phyloP scores from a whole-genome alignment of 2,329 filamentous ascomycete species.

The Orbilia oligospora region DNA sequence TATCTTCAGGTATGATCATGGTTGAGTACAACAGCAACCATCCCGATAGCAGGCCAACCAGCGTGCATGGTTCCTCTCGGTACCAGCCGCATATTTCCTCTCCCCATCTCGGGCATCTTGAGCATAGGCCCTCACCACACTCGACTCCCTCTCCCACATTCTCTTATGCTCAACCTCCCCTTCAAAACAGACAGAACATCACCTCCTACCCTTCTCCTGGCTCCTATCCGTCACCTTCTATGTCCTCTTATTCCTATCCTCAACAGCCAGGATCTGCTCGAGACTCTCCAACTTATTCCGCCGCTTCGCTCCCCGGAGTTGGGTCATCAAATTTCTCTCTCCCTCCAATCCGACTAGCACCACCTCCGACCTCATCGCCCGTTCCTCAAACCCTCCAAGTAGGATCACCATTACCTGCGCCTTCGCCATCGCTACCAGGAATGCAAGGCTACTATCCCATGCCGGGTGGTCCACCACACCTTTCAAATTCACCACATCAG shows the following conservation, averaged over 20 bases:
- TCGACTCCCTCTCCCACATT: slow-evolving; percentile 64
- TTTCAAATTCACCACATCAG: slow-evolving; percentile 70
- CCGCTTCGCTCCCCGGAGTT: slow-evolving; percentile 68
- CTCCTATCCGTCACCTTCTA: slow-evolving; percentile 71
- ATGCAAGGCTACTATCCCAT: slow-evolving; percentile 72
- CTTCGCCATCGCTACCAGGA: slow-evolving; percentile 67
- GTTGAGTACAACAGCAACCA: slow-evolving; percentile 64
- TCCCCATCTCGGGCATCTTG: slow-evolving; percentile 64
- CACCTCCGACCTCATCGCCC: slow-evolving; percentile 68
- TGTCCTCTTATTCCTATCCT: slow-evolving; percentile 71
- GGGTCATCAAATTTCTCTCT: slow-evolving; percentile 70
- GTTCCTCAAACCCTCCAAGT: slow-evolving; percentile 68
- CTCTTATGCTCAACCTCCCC: slow-evolving; percentile 63
- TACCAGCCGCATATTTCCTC: slow-evolving; percentile 62
- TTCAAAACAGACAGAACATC: slow-evolving; percentile 63
- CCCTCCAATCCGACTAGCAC: slow-evolving; percentile 69
- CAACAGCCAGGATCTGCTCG: slow-evolving; percentile 64
- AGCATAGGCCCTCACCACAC: slow-evolving; percentile 64
- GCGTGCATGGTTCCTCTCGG: slow-evolving; percentile 63
- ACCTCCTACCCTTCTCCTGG: slow-evolving; percentile 69
- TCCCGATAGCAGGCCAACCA: slow-evolving; percentile 62
- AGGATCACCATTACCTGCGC: slow-evolving; percentile 72
- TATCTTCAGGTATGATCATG: slow-evolving; percentile 64
- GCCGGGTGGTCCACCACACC: slow-evolving; percentile 68
- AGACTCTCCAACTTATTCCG: slow-evolving; percentile 67